Base-by-base conservation (phyloP, 176 grass and related monocot genomes). In the Paspalum notatum region DNA sequence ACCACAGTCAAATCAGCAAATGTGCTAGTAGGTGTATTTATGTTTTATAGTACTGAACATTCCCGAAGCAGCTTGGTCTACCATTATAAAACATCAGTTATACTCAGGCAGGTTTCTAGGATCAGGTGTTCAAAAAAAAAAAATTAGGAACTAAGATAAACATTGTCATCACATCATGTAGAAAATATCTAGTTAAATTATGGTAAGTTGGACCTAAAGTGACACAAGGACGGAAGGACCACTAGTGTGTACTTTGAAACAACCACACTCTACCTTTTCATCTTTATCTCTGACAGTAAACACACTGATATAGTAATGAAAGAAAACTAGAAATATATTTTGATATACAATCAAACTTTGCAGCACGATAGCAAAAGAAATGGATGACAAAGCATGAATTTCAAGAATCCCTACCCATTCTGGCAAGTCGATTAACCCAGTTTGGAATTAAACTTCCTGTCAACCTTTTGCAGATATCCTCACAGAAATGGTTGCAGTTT, bases 391-490 rank as follows among this genome's bases (percentile, higher is more conserved):
- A 87, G 10, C 25, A 82, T 6, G n/a, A 42, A 38, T 68, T 18
- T 77, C 20, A 72, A 64, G 53, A 71, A 52, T 11, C 17, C 53
- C 38, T 94, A 94, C 89, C 92, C 70, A 94, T 89, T 79, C 86
- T 89, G 27, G 92, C 92, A 59, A 94, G 88, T 2, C 92, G 88
- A 81, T 94, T 94, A 38, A 94, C 92, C 92, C 92, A 91, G 78
- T 84, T 91, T 70, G 92, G 88, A 72, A 94, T 91, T 60, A 32
- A 49, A 27, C 84, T 94, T 17, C 92, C 83, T 1, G 92, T 94
- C 79, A 94, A 68, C 79, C 88, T 94, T 64, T 81, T 74, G 67
- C 89, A 91, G 37, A 94, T 84, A 77, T 94, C 89, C 79, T 89
- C 80, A 63, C 89, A 94, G 38, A 91, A 94, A 53, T 94, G 92